phyloP scores from a whole-genome alignment of 2,329 filamentous ascomycete species.

The Coniochaeta sp. region DNA sequence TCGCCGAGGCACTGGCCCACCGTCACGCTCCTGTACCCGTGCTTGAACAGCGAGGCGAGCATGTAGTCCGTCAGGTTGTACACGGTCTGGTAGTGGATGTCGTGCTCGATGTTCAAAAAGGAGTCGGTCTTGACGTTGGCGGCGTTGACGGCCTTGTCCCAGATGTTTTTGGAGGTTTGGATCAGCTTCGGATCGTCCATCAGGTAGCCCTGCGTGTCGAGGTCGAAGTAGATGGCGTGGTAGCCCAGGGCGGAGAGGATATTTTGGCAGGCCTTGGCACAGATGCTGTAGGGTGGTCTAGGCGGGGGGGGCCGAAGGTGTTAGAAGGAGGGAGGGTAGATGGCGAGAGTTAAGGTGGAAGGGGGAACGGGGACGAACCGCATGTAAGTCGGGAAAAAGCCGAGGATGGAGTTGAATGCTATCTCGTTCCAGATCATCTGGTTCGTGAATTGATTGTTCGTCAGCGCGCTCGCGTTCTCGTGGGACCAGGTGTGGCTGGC shows the following conservation, averaged over 20 bases:
- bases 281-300: conserved; percentile 35
- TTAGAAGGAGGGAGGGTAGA: neutral
- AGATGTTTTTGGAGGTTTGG: conserved; percentile 24
- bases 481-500: conserved; percentile 42
- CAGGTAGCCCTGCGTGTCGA: conserved; percentile 28
- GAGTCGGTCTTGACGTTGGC: conserved; percentile 15
- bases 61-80: conserved; percentile 39
- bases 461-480: conserved; percentile 29
- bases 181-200: conserved; percentile 23
- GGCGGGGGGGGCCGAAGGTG: conserved; percentile 14
- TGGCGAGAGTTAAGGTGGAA: conserved; percentile 16
- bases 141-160: conserved; percentile 18
- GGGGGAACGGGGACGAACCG: conserved; percentile 17
- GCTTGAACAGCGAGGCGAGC: conserved; percentile 29
- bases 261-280: conserved; percentile 20
- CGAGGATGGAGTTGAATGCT: conserved; percentile 33
- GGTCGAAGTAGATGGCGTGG: conserved; percentile 27
- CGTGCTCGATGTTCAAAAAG: conserved; percentile 46
- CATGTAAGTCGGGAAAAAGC: conserved; percentile 40
- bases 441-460: conserved; percentile 21
- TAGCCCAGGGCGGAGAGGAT: conserved; percentile 25
- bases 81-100: conserved; percentile 39
- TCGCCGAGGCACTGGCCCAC: conserved; percentile 51
- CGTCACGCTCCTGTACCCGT: conserved; percentile 40
- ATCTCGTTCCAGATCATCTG: conserved; percentile 40